Percentiles rank a stretch among this genome's conserved stretches.
These are phyloP conservation scores for Didymella segeticola DNA, from an alignment of 2,329 filamentous ascomycete genomes.

Conservation along the genomic window DNA sequence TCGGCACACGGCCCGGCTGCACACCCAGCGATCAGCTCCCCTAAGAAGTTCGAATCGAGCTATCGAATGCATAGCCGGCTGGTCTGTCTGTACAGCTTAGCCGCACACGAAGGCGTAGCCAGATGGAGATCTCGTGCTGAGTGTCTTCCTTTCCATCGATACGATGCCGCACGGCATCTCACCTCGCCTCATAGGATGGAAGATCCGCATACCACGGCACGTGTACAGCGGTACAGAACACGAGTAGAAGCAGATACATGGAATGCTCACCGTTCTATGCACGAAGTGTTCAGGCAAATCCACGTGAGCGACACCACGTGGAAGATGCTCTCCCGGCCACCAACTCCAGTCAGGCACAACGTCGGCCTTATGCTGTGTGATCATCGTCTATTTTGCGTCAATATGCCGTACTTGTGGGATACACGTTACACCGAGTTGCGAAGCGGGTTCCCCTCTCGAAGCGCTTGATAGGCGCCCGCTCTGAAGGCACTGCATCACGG, in stretches of 20 bases:
- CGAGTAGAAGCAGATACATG: neutral
- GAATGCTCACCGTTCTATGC: slow-evolving; percentile 5
- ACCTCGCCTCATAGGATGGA: neutral
- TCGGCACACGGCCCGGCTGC: slow-evolving; percentile 12
- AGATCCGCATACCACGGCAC: slow-evolving; percentile 11
- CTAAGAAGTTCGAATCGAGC: slow-evolving; percentile 6
- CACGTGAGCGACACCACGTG: slow-evolving; percentile 15
- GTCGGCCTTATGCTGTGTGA: slow-evolving; percentile 11
- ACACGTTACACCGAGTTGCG: slow-evolving; percentile 9
- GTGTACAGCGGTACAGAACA: neutral
- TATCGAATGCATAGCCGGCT: slow-evolving; percentile 5
- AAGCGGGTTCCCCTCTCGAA: neutral
- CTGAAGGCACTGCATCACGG: neutral
- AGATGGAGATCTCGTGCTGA: neutral
- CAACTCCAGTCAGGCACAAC: slow-evolving; percentile 6
- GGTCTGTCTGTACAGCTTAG: neutral
- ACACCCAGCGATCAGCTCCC: slow-evolving; percentile 17
- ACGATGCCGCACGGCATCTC: neutral
- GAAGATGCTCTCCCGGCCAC: neutral
- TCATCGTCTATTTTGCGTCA: slow-evolving; percentile 2
- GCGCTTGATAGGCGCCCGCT: slow-evolving; percentile 17
- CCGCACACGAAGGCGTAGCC: neutral
- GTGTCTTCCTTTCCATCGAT: neutral
- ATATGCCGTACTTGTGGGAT: neutral
- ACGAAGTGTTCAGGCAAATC: neutral